Evolutionary conservation across 768 basidiomycete genomes (phyloP).

Genomic region (Lactifluus subvellereus): DNA sequence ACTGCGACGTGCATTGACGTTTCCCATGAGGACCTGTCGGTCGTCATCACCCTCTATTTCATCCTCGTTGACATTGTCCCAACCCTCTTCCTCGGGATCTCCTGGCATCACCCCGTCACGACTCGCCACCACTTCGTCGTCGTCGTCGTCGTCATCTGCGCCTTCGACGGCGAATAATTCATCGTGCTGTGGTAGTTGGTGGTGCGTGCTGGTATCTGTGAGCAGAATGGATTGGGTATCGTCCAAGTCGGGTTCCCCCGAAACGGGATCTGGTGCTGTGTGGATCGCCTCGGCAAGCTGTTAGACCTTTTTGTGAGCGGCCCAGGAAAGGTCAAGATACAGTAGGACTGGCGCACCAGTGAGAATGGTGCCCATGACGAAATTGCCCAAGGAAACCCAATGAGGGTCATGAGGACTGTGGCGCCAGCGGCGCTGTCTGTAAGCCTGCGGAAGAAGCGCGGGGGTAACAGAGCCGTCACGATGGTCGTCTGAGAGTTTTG

Average conservation of each 20-base stretch:
- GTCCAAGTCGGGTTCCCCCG: constrained; percentile 24
- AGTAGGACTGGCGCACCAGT: constrained; percentile 46
- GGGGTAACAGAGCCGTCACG: background rate
- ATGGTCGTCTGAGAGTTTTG: background rate
- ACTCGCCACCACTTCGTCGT: constrained; percentile 14
- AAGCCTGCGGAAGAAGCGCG: constrained; percentile 43
- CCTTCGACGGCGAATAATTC: constrained; percentile 32
- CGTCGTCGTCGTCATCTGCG: constrained; percentile 25
- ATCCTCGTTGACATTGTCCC: constrained; percentile 28
- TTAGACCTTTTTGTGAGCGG: background rate
- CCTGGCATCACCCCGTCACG: constrained; percentile 12
- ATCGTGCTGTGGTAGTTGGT: constrained; percentile 22
- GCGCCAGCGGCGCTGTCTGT: constrained; percentile 64
- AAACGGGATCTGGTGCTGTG: constrained; percentile 42
- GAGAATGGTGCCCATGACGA: constrained; percentile 92
- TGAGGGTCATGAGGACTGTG: constrained; percentile 66
- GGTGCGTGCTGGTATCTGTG: constrained; percentile 34
- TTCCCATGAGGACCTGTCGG: constrained; percentile 20
- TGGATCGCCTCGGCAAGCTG: constrained; percentile 79
- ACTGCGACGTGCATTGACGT: constrained; percentile 19
- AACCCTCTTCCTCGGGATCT: constrained; percentile 28
- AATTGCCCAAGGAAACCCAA: constrained; percentile 91
- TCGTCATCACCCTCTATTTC: constrained; percentile 21
- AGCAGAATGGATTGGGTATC: constrained; percentile 37
- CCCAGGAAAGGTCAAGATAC: background rate